Percentiles rank a stretch among this genome's conserved stretches.
These are phyloP conservation scores for Ambispora gerdemannii DNA, from an alignment of 192 early-diverging fungal genomes.

Conservation along the genomic window DNA sequence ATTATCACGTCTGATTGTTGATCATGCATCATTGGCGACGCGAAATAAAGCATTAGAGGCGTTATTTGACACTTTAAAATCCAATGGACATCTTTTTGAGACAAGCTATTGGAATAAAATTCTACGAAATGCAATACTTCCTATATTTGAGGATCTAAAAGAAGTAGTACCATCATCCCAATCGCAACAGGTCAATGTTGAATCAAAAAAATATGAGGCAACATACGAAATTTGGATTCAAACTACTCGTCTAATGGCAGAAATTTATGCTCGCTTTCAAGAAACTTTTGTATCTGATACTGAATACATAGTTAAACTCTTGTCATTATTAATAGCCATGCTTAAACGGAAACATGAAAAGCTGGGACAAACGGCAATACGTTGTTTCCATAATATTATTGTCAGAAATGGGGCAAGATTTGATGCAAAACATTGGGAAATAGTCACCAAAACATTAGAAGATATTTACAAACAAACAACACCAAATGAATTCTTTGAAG, in stretches of 20 bases:
- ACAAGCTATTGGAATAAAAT: conserved; percentile 80
- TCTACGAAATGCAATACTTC: conserved; percentile 78
- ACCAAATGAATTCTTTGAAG: conserved; percentile 69
- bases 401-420: conserved; percentile 70
- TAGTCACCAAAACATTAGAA: conserved; percentile 67
- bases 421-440: conserved; percentile 71
- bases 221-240: conserved; percentile 90
- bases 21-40: conserved; percentile 39
- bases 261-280: conserved; percentile 74
- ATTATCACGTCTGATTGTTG: conserved; percentile 45
- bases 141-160: conserved; percentile 89
- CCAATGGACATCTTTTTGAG: conserved; percentile 74
- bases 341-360: conserved; percentile 74
- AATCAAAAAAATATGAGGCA: conserved; percentile 81
- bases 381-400: conserved; percentile 88
- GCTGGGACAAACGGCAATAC: conserved; percentile 82
- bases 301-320: conserved; percentile 74
- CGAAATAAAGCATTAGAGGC: conserved; percentile 66
- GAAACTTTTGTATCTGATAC: conserved; percentile 70
- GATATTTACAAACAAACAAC: conserved; percentile 82
- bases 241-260: conserved; percentile 82
- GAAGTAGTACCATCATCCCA: conserved; percentile 25
- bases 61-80: conserved; percentile 81
- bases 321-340: conserved; percentile 55
- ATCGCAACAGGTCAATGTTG: conserved; percentile 56